Evolutionary conservation across 2,329 filamentous ascomycete species (phyloP).

Genomic region (Ceratocystiopsis sp.): DNA sequence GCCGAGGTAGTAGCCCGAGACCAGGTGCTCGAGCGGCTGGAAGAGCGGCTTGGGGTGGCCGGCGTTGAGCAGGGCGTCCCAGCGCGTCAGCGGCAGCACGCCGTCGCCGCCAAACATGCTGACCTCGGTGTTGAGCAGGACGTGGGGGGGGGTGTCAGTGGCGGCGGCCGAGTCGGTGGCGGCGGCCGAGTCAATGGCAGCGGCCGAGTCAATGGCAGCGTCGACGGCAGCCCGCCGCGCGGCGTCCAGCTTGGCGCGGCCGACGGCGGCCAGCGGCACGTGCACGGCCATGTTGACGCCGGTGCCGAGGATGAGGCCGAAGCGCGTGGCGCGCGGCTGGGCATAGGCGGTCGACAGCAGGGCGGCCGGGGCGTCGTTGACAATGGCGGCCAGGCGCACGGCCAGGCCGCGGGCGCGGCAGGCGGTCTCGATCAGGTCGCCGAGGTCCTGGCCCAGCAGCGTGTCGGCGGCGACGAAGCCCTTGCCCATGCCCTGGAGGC

Average conservation of each 20-base stretch:
- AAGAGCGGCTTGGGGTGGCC: constrained; percentile 39
- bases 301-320: constrained; percentile 50
- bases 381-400: constrained; percentile 40
- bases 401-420: constrained; percentile 33
- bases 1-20: constrained; percentile 49
- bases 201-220: no score
- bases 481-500: constrained; percentile 47
- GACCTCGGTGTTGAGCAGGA: constrained; percentile 50
- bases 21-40: constrained; percentile 44
- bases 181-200: no score
- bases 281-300: constrained; percentile 50
- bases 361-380: constrained; percentile 52
- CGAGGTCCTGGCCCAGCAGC: constrained; percentile 41
- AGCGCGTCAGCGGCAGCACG: constrained; percentile 41
- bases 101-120: constrained; percentile 44
- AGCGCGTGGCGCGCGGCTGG: constrained; percentile 35
- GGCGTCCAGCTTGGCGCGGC: constrained; percentile 36
- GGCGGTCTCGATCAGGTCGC: constrained; percentile 36
- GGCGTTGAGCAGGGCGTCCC: constrained; percentile 37
- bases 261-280: constrained; percentile 39
- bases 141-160: constrained; percentile 39
- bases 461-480: constrained; percentile 43
- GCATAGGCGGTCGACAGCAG: constrained; percentile 47
- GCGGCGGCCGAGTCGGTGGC: constrained; percentile 31
- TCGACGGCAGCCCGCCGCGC: no score